phyloP scores from a whole-genome alignment of 2,329 filamentous ascomycete genomes.

The Purpureocillium lavendulum region DNA sequence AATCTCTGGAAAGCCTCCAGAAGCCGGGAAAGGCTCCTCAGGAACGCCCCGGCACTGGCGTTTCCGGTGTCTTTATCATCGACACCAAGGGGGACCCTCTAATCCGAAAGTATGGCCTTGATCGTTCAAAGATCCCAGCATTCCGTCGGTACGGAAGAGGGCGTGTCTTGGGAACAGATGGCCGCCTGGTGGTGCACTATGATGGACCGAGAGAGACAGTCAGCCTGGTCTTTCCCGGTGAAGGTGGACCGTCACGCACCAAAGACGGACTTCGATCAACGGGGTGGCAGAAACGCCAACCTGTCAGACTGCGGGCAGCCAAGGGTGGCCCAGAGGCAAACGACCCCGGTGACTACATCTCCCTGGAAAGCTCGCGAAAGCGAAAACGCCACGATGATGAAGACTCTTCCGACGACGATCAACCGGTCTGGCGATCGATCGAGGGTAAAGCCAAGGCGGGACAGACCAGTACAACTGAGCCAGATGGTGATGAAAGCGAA shows the following conservation, averaged over 20 bases:
- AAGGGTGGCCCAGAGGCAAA: conserved; percentile 12
- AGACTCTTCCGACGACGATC: conserved; percentile 37
- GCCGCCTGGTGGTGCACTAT: conserved; percentile 57
- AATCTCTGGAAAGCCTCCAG: no score
- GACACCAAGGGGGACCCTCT: conserved; percentile 72
- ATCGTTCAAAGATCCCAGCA: conserved; percentile 61
- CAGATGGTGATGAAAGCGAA: conserved; percentile 33
- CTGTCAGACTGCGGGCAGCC: conserved; percentile 29
- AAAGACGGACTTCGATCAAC: conserved; percentile 40
- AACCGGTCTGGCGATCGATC: conserved; percentile 57
- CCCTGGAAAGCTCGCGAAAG: conserved; percentile 34
- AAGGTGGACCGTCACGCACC: conserved; percentile 26
- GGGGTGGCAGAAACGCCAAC: conserved; percentile 23
- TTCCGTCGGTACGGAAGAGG: conserved; percentile 66
- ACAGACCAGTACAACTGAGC: conserved; percentile 38
- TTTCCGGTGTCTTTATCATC: conserved; percentile 40
- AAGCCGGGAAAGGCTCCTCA: no score
- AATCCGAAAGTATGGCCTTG: conserved; percentile 65
- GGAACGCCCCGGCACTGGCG: neutral
- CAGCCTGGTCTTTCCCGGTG: conserved; percentile 35
- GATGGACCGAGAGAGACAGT: conserved; percentile 50
- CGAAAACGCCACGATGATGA: conserved; percentile 24
- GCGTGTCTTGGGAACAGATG: conserved; percentile 57
- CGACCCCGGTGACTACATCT: conserved; percentile 37
- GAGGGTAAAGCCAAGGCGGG: conserved; percentile 50